Base-by-base conservation (phyloP, 352 stramenopile genomes). In the Phytophthora multivora region DNA sequence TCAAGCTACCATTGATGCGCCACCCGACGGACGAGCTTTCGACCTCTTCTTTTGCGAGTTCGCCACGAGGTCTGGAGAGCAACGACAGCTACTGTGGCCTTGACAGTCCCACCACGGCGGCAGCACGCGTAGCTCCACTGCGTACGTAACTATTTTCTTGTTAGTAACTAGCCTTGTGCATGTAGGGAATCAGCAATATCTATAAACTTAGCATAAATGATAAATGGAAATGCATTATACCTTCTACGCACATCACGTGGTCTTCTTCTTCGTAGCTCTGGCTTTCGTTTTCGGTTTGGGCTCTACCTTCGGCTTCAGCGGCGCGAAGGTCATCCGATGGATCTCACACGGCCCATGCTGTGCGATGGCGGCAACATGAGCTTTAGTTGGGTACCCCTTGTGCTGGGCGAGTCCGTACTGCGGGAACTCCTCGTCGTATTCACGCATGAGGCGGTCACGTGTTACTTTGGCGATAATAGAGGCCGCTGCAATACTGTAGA, bases 381-480 rank as follows among this genome's bases (percentile, higher is more conserved):
- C 90, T 15, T 60, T 76, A 12, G 97, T 99, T 9, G 90, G 92
- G 78, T 99, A 99, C 19, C 97, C 97, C 63, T 99, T 99, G 83
- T 99, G 95, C 71, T 98, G 89, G 26, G 86, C 86, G 25, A 99
- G 85, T 51, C 91, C 84, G 69, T 98, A 99, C 42, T 89, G 59
- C 23, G 97, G 97, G 77, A 95, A 99, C 58, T 97, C 63, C 38
- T 69, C 68, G 65, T 98, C 83, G 66, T 98, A 98, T 45, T 90
- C 80, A 48, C 96, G 70, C 97, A 99, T 99, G 38, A 99, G 63
- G n/a, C 96, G 80, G 78, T 99, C 97, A 45, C 98, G 82, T 18
- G 95, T 98, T 13, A 99, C 97, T 71, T 99, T 99, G 43, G 97
- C 97, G 40, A 99, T 89, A 59, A 99, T 97, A 31, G 90, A 98